A percentile compares a stretch with the other conserved stretches of the same genome.
Evolutionary conservation across 2,329 filamentous ascomycete species (phyloP).

Genomic region (Didymella pomorum): DNA sequence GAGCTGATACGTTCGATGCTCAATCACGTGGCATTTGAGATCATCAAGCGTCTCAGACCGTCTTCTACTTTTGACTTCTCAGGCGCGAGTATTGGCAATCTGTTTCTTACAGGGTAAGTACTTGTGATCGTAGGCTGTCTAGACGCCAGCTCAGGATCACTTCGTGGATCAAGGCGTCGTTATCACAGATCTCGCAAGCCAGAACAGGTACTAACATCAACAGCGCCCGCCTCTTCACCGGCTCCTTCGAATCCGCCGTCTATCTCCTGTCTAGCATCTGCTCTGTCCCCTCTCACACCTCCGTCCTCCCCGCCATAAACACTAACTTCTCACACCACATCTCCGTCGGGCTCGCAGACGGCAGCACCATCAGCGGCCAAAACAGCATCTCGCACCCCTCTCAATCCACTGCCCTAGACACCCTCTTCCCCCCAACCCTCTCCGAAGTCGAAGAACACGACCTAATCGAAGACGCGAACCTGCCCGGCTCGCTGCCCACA

Average conservation of each 20-base stretch:
- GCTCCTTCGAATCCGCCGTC: conserved; percentile 90
- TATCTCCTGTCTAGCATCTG: conserved; percentile 89
- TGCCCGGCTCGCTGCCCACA: conserved; percentile 80
- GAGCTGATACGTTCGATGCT: conserved; percentile 61
- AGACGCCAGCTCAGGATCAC: not conserved
- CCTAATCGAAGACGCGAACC: conserved; percentile 78
- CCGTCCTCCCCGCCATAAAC: conserved; percentile 89
- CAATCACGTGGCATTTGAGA: conserved; percentile 60
- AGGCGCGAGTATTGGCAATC: conserved; percentile 59
- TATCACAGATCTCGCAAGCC: not conserved
- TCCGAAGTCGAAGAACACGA: conserved; percentile 66
- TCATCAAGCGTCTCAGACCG: conserved; percentile 57
- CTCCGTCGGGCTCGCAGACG: conserved; percentile 79
- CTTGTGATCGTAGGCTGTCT: not conserved
- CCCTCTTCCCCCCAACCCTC: conserved; percentile 28
- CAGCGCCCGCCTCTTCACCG: conserved; percentile 87
- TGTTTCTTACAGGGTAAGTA: conserved; percentile 61
- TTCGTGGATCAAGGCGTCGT: not conserved
- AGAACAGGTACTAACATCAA: conserved; percentile 12
- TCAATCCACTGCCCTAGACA: conserved; percentile 39
- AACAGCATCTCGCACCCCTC: conserved; percentile 64
- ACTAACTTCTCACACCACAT: conserved; percentile 97
- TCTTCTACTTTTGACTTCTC: conserved; percentile 60
- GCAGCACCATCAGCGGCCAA: conserved; percentile 83
- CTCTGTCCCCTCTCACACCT: conserved; percentile 76